Evolutionary conservation across 495 filamentous ascomycete species (phyloP).

Genomic region (Penicillium macrosclerotiorum): DNA sequence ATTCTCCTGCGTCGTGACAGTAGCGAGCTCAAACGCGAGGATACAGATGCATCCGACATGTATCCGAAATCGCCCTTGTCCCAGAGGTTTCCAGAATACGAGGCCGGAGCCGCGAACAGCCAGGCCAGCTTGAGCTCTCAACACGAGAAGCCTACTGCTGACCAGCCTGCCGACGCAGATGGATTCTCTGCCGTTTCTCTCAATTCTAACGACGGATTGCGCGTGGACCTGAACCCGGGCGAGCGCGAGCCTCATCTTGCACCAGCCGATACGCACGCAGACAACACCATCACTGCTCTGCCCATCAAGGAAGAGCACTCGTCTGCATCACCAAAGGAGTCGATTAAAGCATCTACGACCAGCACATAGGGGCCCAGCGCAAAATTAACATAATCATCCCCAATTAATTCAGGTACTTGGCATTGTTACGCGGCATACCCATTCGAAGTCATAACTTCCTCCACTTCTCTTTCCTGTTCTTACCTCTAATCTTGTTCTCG

Average conservation of each 20-base stretch:
- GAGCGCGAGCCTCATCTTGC: conserved; percentile 1
- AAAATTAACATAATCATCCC: neutral
- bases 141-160: neutral
- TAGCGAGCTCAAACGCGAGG: conserved; percentile 34
- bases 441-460: conserved; percentile 3
- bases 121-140: neutral
- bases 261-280: neutral
- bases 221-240: conserved; percentile 6
- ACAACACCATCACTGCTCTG: conserved; percentile 4
- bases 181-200: conserved; percentile 23
- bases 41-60: conserved; percentile 12
- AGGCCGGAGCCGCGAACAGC: neutral
- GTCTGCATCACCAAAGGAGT: neutral
- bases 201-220: conserved; percentile 13
- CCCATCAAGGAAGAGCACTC: conserved; percentile 8
- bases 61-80: conserved; percentile 41
- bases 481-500: neutral
- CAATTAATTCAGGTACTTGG: conserved; percentile 2
- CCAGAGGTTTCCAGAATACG: conserved; percentile 25
- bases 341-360: neutral
- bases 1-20: conserved; percentile 41
- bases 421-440: conserved; percentile 15
- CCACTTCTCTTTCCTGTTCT: neutral
- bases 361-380: neutral
- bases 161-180: conserved; percentile 10